phyloP scores from a whole-genome alignment of 1,139 yeast species.

The Lodderomyces parapsilosis region DNA sequence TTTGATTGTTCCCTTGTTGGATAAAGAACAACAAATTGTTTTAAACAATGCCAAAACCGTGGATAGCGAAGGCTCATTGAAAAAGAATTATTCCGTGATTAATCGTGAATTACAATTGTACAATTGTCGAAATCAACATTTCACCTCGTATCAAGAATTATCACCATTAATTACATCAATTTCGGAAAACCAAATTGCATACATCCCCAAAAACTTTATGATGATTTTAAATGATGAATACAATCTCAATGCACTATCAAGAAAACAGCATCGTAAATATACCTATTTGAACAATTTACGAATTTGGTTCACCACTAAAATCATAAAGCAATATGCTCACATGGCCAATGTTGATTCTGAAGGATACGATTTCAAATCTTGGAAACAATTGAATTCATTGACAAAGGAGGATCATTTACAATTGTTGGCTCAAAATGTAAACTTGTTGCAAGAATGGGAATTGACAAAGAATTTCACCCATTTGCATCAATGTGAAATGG shows the following conservation, averaged over 20 bases:
- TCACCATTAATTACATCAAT: slow-evolving; percentile 28
- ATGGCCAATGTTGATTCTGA: slow-evolving; percentile 13
- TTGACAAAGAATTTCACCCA: slow-evolving; percentile 25
- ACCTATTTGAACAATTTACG: slow-evolving; percentile 32
- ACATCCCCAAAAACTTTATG: slow-evolving; percentile 32
- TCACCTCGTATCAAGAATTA: slow-evolving; percentile 29
- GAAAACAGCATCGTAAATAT: slow-evolving; percentile 25
- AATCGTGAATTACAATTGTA: slow-evolving; percentile 31
- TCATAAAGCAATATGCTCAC: slow-evolving; percentile 11
- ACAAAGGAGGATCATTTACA: slow-evolving; percentile 27
- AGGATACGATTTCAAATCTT: slow-evolving; percentile 17
- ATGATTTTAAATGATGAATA: slow-evolving; percentile 32
- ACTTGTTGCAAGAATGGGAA: slow-evolving; percentile 25
- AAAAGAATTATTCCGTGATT: slow-evolving; percentile 16
- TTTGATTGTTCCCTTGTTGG: neutral
- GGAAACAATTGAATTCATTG: slow-evolving; percentile 22
- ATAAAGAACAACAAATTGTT: slow-evolving; percentile 16
- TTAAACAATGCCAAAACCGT: slow-evolving; percentile 10
- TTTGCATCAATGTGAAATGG: slow-evolving; percentile 28
- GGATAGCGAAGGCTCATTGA: slow-evolving; percentile 6
- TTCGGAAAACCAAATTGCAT: slow-evolving; percentile 35
- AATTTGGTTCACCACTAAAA: slow-evolving; percentile 31
- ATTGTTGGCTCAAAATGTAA: slow-evolving; percentile 21
- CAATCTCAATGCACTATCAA: slow-evolving; percentile 21
- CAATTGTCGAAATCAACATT: slow-evolving; percentile 49